phyloP scores from a whole-genome alignment of 2,329 filamentous ascomycete genomes.

The Colletotrichum limetticola region DNA sequence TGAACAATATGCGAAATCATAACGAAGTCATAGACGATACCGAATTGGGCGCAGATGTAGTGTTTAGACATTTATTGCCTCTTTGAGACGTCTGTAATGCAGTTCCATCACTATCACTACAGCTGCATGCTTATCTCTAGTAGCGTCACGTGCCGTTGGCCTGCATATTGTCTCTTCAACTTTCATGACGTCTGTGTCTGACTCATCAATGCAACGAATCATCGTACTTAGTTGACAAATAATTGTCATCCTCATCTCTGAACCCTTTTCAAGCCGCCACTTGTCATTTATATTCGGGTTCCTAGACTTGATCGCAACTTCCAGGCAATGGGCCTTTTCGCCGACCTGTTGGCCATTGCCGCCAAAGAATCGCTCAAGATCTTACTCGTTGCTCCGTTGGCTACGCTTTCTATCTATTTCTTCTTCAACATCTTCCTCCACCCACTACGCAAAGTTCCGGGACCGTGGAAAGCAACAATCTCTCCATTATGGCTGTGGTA shows the following conservation, averaged over 20 bases:
- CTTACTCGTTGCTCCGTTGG: neutral
- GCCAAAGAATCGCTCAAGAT: neutral
- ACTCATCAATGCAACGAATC: neutral
- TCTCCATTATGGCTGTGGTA: slow-evolving; percentile 9
- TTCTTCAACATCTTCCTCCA: neutral
- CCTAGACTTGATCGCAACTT: neutral
- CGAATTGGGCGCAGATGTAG: neutral
- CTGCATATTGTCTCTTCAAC: neutral
- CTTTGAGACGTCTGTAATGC: neutral
- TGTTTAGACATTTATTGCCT: neutral
- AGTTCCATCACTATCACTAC: neutral
- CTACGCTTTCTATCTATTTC: neutral
- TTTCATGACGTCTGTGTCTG: neutral
- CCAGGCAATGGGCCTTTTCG: neutral
- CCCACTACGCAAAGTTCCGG: neutral
- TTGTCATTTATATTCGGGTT: neutral
- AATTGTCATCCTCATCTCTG: neutral
- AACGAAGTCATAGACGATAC: neutral
- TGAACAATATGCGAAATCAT: neutral
- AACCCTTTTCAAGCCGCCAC: no score
- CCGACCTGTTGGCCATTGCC: neutral
- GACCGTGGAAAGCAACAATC: neutral
- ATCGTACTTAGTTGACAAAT: neutral
- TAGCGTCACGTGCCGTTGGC: neutral
- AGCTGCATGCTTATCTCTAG: neutral